Conservation (phyloP, 768 basidiomycete genomes). For the Saitozyma sp. region DNA sequence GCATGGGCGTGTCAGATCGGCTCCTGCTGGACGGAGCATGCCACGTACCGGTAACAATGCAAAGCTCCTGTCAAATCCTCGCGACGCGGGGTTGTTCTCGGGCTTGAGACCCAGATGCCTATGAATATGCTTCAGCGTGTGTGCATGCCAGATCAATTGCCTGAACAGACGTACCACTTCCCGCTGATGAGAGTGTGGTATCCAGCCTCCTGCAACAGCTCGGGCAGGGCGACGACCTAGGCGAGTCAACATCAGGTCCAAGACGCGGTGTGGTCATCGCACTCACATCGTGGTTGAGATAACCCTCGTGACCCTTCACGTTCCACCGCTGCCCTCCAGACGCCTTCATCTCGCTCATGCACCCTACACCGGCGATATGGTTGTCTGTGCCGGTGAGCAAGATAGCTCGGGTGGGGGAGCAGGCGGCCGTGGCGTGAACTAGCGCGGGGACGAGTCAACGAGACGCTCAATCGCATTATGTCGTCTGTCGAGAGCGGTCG, state of each 20-base stretch:
- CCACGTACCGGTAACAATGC: constrained; percentile 19
- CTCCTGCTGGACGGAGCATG: no score
- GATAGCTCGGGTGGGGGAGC: constrained; percentile 12
- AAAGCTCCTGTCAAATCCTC: constrained; percentile 28
- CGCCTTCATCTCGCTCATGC: constrained; percentile 8
- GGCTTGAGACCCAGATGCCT: constrained; percentile 29
- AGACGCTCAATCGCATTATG: no score
- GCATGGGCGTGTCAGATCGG: no score
- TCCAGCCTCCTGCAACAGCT: constrained; percentile 17
- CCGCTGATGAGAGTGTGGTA: constrained; percentile 27
- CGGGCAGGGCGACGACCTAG: constrained; percentile 31
- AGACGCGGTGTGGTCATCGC: neutral
- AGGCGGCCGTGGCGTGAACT: constrained; percentile 17
- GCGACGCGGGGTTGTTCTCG: constrained; percentile 17
- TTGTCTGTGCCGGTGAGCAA: constrained; percentile 16
- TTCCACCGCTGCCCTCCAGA: constrained; percentile 7
- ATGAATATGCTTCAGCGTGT: no score
- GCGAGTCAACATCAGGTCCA: neutral
- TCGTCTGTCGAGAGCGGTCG: no score
- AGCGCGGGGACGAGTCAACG: neutral
- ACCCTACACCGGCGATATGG: constrained; percentile 10
- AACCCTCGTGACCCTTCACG: constrained; percentile 14
- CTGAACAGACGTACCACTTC: constrained; percentile 21
- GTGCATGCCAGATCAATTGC: no score
- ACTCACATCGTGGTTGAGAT: constrained; percentile 5